Conservation (phyloP, 345 rosid species). For the Populus davidiana region DNA sequence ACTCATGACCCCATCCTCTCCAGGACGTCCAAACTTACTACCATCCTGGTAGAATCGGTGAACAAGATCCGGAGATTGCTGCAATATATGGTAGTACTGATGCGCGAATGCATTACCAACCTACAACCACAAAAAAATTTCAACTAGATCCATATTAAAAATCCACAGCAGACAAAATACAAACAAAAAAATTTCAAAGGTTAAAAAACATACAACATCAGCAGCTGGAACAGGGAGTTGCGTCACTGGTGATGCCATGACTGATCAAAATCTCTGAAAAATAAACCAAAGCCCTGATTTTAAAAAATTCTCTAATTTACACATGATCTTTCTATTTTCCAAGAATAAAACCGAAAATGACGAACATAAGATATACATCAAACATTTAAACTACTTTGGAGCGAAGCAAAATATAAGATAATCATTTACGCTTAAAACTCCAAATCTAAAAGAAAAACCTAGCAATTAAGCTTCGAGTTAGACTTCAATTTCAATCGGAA, state of each 20-base stretch:
- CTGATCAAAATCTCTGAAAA: background rate
- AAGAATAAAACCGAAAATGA: background rate
- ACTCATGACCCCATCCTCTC: slow-evolving; percentile 59
- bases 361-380: no score
- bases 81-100: slow-evolving; percentile 85
- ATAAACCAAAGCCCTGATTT: background rate
- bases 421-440: no score
- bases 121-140: slow-evolving; percentile 29
- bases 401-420: no score
- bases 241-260: slow-evolving; percentile 14
- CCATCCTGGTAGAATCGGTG: slow-evolving; percentile 88
- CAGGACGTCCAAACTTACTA: slow-evolving; percentile 94
- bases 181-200: background rate
- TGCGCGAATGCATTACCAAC: slow-evolving; percentile 94
- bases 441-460: no score
- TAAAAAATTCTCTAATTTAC: no score
- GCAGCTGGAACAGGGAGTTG: slow-evolving; percentile 9
- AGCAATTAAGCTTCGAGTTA: no score
- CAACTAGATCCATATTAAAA: background rate
- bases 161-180: background rate
- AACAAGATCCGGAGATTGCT: slow-evolving; percentile 85
- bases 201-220: slow-evolving; percentile 21
- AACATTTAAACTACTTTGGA: no score
- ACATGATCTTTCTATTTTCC: no score
- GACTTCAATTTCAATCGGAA: no score